A percentile compares a stretch with the other conserved stretches of the same genome.
These are phyloP conservation scores for Xerocomellus chrysenteron DNA, from an alignment of 768 basidiomycete species.

Conservation along the genomic window DNA sequence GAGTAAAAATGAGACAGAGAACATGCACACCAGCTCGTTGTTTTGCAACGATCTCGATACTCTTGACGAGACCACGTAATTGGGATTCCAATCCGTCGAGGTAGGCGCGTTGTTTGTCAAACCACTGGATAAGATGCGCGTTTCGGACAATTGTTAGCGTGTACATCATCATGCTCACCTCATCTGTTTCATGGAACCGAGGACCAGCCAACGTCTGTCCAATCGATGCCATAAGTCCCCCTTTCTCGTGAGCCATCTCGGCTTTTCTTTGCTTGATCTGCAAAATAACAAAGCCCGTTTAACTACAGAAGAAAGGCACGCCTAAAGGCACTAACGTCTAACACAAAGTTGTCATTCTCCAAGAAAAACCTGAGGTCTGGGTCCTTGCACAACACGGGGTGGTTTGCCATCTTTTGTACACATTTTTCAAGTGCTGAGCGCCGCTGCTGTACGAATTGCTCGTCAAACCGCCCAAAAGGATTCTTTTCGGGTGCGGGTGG, in stretches of 20 bases:
- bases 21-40: slow-evolving; percentile 64
- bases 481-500: slow-evolving; percentile 97
- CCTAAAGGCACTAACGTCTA: slow-evolving; percentile 64
- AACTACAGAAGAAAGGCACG: not conserved
- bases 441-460: slow-evolving; percentile 86
- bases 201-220: slow-evolving; percentile 78
- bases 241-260: slow-evolving; percentile 72
- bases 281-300: not conserved
- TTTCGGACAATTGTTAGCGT: not conserved
- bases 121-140: slow-evolving; percentile 64
- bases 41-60: slow-evolving; percentile 83
- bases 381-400: slow-evolving; percentile 88
- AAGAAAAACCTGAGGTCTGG: slow-evolving; percentile 86
- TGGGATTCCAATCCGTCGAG: slow-evolving; percentile 91
- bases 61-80: slow-evolving; percentile 80
- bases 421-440: slow-evolving; percentile 84
- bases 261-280: slow-evolving; percentile 88
- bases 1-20: not conserved
- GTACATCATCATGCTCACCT: slow-evolving; percentile 43
- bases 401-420: slow-evolving; percentile 89
- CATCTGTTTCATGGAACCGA: slow-evolving; percentile 86
- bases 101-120: slow-evolving; percentile 81
- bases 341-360: slow-evolving; percentile 87
- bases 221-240: slow-evolving; percentile 81
- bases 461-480: slow-evolving; percentile 88